Percentiles rank a stretch among this genome's conserved stretches.
These are phyloP conservation scores for Candida golubevii DNA, from an alignment of 805 yeast species.

Conservation along the genomic window DNA sequence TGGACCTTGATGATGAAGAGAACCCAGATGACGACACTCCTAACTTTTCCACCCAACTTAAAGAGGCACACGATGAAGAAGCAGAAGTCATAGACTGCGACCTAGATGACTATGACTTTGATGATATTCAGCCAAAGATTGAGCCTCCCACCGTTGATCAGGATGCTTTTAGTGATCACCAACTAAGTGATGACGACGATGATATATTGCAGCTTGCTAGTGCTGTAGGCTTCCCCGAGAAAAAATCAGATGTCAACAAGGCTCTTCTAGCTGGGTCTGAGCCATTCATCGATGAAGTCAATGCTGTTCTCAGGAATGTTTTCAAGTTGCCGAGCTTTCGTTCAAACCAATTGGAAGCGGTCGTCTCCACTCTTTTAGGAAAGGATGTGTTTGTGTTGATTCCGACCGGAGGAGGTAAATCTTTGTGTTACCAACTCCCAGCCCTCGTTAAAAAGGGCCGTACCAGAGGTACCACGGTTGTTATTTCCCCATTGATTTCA, in stretches of 20 bases:
- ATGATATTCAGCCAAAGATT: conserved; percentile 9
- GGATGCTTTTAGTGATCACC: conserved; percentile 13
- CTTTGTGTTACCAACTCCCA: conserved; percentile 92
- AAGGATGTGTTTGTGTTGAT: conserved; percentile 88
- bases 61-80: conserved; percentile 37
- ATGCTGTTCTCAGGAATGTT: conserved; percentile 47
- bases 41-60: conserved; percentile 35
- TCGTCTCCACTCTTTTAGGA: conserved; percentile 70
- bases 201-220: conserved; percentile 17
- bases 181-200: conserved; percentile 34
- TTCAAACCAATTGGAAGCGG: conserved; percentile 81
- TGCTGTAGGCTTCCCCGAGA: background rate
- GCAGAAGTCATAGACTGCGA: conserved; percentile 32
- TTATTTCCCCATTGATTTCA: conserved; percentile 90
- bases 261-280: conserved; percentile 23
- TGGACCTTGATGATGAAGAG: conserved; percentile 27
- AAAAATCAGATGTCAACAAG: background rate
- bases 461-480: conserved; percentile 83
- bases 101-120: conserved; percentile 10
- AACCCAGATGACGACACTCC: conserved; percentile 16
- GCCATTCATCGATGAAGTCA: conserved; percentile 67
- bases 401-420: conserved; percentile 99
- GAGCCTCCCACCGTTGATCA: conserved; percentile 1
- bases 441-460: conserved; percentile 74
- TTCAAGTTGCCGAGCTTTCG: conserved; percentile 71